Percentiles rank a stretch among this genome's conserved stretches.
Evolutionary conservation across 1,284 basidiomycete genomes (phyloP).

Genomic region (Cryptococcus sp.): DNA sequence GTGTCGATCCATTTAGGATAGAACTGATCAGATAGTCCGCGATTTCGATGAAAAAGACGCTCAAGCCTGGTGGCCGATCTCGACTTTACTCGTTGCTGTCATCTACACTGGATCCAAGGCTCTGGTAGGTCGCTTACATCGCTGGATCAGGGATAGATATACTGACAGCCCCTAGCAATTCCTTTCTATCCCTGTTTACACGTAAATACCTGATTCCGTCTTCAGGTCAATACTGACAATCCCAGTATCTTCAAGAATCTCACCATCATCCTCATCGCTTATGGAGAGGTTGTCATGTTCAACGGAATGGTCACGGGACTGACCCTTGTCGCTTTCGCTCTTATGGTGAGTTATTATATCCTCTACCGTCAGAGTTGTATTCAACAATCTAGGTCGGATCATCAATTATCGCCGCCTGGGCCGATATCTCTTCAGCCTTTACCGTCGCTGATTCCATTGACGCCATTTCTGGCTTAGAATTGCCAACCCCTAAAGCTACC

Average conservation of each 20-base stretch:
- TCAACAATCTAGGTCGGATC: constrained; percentile 66
- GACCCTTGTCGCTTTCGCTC: constrained; percentile 80
- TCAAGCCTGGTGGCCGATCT: constrained; percentile 91
- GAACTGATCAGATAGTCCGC: constrained; percentile 52
- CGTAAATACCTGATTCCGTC: constrained; percentile 40
- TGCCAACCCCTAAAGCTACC: constrained; percentile 20
- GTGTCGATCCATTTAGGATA: too few relatives aligned
- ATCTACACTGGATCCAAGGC: constrained; percentile 99
- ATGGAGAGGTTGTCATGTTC: constrained; percentile 98
- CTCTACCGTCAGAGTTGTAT: neutral
- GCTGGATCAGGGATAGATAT: neutral
- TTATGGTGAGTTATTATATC: constrained; percentile 66
- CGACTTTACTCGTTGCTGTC: constrained; percentile 82
- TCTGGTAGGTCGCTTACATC: constrained; percentile 54
- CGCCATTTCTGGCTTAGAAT: constrained; percentile 38
- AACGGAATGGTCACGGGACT: constrained; percentile 81
- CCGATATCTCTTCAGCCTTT: constrained; percentile 62
- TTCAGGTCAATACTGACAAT: neutral
- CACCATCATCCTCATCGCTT: constrained; percentile 97
- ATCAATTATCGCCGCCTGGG: constrained; percentile 92
- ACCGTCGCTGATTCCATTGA: constrained; percentile 24
- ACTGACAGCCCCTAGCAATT: constrained; percentile 66
- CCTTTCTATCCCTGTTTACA: constrained; percentile 86
- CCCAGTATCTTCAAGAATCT: constrained; percentile 90
- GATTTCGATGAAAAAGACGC: constrained; percentile 80